A percentile compares a stretch with the other conserved stretches of the same genome.
Conservation (phyloP, 2,329 filamentous ascomycete species). For the Curvularia hawaiiensis region DNA sequence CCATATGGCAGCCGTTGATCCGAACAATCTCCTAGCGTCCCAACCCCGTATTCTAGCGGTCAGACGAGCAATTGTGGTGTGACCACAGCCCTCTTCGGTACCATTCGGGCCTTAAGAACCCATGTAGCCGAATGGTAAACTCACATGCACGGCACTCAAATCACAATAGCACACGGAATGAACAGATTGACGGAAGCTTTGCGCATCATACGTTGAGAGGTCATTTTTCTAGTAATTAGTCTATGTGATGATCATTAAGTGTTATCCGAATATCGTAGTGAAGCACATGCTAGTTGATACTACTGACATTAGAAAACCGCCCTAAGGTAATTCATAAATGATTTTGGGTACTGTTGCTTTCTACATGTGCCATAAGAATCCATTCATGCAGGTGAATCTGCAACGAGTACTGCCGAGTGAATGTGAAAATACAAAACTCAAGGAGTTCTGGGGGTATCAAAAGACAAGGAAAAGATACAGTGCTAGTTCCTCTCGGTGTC, state of each 20-base stretch:
- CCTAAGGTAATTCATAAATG: neutral
- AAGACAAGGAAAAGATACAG: neutral
- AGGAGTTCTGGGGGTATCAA: neutral
- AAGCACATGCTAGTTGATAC: neutral
- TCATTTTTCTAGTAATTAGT: neutral
- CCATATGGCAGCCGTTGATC: neutral
- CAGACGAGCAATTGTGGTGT: neutral
- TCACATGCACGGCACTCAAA: neutral
- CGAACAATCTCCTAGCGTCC: constrained; percentile 11
- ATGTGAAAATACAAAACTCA: neutral
- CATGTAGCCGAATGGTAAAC: neutral
- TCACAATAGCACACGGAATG: neutral
- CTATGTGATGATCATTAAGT: neutral
- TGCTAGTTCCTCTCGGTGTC: constrained; percentile 7
- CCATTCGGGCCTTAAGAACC: neutral
- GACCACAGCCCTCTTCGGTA: neutral
- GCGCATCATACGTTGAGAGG: neutral
- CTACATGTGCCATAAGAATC: neutral
- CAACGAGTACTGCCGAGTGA: neutral
- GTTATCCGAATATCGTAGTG: neutral
- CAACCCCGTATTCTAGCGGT: neutral
- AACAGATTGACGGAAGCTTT: neutral
- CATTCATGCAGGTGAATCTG: neutral
- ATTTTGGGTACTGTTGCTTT: neutral
- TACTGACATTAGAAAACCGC: neutral